Conservation (phyloP, 352 stramenopile genomes). For the Globisporangium cederbergense region DNA sequence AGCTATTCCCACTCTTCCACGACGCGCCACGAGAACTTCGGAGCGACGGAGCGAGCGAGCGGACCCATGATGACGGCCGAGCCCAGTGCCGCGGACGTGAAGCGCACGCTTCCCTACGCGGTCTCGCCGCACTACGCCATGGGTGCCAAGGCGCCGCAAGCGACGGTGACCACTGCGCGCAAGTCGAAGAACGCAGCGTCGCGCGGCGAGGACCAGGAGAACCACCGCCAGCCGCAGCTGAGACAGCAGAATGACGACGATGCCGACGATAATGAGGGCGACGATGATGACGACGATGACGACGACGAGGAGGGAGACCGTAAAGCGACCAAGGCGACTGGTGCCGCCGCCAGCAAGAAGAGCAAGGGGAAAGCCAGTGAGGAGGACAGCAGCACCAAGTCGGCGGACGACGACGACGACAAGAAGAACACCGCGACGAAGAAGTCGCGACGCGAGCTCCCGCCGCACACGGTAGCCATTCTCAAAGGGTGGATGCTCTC, state of each 20-base stretch:
- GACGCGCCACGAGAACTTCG: constrained; percentile 2
- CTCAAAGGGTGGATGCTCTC: constrained; percentile 89
- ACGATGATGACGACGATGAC: constrained; percentile 8
- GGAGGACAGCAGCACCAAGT: constrained; percentile 18
- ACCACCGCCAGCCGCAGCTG: constrained; percentile 11
- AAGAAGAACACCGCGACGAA: constrained; percentile 44
- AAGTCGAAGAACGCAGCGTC: constrained; percentile 11
- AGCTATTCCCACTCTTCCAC: constrained; percentile 12
- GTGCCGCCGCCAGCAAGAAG: constrained; percentile 5
- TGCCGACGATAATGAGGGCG: constrained; percentile 12
- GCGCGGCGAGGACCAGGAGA: constrained; percentile 18
- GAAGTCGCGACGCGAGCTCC: constrained; percentile 79
- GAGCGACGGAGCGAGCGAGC: neutral
- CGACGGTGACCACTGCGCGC: neutral
- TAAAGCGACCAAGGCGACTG: neutral
- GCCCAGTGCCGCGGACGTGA: constrained; percentile 47
- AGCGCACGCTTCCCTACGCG: constrained; percentile 23
- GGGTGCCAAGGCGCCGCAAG: constrained; percentile 10
- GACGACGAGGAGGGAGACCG: constrained; percentile 5
- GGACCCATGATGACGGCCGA: constrained; percentile 57
- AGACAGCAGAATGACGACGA: constrained; percentile 8
- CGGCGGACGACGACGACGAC: constrained; percentile 30
- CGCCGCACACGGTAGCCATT: constrained; percentile 80
- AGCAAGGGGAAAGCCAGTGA: constrained; percentile 28
- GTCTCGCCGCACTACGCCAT: constrained; percentile 24